phyloP scores from a whole-genome alignment of 352 stramenopile genomes.

The Globisporangium recalcitrans region DNA sequence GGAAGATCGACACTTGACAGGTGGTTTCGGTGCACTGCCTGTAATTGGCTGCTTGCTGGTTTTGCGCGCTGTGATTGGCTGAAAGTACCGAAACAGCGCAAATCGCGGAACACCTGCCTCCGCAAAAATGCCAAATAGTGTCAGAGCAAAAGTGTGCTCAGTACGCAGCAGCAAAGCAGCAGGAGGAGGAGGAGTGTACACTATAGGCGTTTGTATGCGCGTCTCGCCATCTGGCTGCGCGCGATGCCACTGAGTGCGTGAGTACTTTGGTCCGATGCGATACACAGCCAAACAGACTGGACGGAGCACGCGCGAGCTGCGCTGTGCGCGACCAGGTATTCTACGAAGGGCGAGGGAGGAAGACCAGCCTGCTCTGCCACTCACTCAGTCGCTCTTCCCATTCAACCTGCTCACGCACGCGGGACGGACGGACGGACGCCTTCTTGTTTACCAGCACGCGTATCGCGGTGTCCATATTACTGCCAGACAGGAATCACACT shows the following conservation, averaged over 20 bases:
- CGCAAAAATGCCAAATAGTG: neutral
- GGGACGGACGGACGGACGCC: no score
- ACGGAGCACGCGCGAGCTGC: neutral
- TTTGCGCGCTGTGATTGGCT: slow-evolving; percentile 1
- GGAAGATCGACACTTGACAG: neutral
- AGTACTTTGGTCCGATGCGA: neutral
- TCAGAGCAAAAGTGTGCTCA: neutral
- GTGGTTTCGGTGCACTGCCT: slow-evolving; percentile 1
- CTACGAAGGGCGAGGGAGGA: neutral
- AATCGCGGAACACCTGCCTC: slow-evolving; percentile 3
- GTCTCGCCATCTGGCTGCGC: neutral
- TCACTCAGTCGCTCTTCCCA: neutral
- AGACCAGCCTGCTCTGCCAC: neutral
- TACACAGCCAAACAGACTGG: neutral
- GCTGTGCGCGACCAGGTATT: neutral
- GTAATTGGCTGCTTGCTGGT: slow-evolving; percentile 1
- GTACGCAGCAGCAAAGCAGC: neutral
- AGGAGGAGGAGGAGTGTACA: neutral
- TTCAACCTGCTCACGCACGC: neutral
- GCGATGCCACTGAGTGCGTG: neutral
- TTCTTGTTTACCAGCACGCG: neutral
- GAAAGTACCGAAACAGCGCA: slow-evolving; percentile 6
- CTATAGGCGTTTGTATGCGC: neutral
- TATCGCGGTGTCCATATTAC: neutral
- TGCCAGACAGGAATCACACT: neutral